Evolutionary conservation across 257 asterid genomes (phyloP).

Genomic region (Verbascum thapsus): DNA sequence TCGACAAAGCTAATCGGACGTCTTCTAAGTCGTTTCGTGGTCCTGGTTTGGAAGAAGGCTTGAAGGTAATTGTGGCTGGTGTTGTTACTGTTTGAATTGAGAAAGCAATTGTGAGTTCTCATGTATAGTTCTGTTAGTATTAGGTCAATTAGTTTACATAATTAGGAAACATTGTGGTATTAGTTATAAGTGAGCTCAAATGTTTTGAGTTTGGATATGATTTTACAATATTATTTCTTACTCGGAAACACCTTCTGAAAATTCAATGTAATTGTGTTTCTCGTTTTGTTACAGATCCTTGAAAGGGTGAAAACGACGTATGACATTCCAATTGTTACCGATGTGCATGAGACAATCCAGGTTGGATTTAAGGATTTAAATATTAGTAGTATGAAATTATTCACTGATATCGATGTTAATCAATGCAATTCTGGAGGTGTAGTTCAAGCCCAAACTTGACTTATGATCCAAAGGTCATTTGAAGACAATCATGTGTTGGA

Average conservation of each 20-base stretch:
- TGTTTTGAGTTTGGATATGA: too few species aligned
- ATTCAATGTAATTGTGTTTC: neutral
- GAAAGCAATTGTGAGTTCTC: neutral
- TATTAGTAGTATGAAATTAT: neutral
- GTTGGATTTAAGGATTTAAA: slow-evolving; percentile 33
- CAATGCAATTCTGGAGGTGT: neutral
- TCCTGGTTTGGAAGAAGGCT: slow-evolving; percentile 79
- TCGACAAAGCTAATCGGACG: slow-evolving; percentile 88
- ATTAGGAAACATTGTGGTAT: neutral
- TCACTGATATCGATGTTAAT: neutral
- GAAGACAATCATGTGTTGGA: neutral
- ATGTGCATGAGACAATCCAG: slow-evolving; percentile 80
- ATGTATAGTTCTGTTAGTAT: neutral
- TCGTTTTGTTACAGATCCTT: slow-evolving; percentile 58
- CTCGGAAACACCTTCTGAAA: neutral
- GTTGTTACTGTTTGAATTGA: neutral
- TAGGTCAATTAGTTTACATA: neutral
- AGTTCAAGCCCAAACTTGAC: neutral
- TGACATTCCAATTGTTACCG: slow-evolving; percentile 77
- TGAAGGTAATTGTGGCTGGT: slow-evolving; percentile 48
- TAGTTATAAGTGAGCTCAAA: too few species aligned
- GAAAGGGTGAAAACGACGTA: slow-evolving; percentile 77
- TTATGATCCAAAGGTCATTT: neutral
- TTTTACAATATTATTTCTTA: neutral
- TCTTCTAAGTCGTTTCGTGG: slow-evolving; percentile 90